Conservation (phyloP, 306 rosid genomes). For the Sesbania bispinosa region DNA sequence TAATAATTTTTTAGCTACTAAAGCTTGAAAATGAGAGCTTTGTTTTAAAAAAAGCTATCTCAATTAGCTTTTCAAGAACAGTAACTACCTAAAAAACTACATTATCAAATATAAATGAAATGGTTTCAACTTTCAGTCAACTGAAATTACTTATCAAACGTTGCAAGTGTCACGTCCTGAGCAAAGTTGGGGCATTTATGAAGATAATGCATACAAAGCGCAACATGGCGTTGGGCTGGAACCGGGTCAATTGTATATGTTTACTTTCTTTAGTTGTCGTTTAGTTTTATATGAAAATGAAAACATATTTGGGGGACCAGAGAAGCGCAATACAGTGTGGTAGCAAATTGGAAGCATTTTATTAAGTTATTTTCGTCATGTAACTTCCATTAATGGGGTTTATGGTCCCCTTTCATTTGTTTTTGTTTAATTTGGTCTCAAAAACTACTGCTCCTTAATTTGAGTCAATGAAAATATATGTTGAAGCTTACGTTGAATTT, state of each 20-base stretch:
- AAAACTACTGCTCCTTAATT: too few species aligned
- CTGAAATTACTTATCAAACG: too few species aligned
- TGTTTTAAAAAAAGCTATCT: too few species aligned
- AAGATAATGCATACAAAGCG: slow-evolving; percentile 16
- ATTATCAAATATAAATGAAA: too few species aligned
- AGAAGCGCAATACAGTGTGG: slow-evolving; percentile 15
- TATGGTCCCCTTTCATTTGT: background rate
- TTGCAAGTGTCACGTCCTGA: background rate
- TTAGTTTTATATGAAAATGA: background rate
- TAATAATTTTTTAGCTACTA: too few species aligned
- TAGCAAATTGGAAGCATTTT: background rate
- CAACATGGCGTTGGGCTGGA: background rate
- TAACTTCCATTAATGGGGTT: background rate
- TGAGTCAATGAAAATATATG: too few species aligned
- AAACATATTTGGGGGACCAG: slow-evolving; percentile 20
- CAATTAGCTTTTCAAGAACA: too few species aligned
- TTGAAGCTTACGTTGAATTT: too few species aligned
- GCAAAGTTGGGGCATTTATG: background rate
- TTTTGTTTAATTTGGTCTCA: background rate
- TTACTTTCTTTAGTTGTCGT: slow-evolving; percentile 19
- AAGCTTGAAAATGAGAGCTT: too few species aligned
- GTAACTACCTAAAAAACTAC: too few species aligned
- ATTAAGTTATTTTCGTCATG: background rate
- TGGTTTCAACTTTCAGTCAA: too few species aligned
- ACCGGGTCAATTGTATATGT: background rate